A percentile compares a stretch with the other conserved stretches of the same genome.
phyloP scores from a whole-genome alignment of 768 basidiomycete species.

The Suillus ampliporus region DNA sequence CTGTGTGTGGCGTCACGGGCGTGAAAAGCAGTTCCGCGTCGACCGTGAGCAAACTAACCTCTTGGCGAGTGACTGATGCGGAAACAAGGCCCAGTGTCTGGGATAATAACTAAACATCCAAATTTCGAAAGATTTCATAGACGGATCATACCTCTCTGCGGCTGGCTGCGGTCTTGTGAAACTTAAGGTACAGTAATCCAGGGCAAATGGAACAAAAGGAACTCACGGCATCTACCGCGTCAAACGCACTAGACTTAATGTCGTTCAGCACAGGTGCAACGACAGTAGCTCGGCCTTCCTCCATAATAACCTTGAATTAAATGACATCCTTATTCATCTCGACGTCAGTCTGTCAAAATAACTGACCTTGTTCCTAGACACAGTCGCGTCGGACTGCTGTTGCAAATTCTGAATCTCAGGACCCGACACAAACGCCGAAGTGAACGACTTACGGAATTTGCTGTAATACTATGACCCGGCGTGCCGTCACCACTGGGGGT shows the following conservation, averaged over 20 bases:
- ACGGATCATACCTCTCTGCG: background rate
- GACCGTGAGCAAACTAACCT: constrained; percentile 2
- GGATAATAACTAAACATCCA: background rate
- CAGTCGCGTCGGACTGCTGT: background rate
- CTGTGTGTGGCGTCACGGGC: constrained; percentile 7
- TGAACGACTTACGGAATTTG: background rate
- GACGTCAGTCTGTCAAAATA: background rate
- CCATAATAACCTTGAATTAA: background rate
- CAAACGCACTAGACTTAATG: background rate
- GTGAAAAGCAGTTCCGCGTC: background rate
- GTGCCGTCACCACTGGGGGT: background rate
- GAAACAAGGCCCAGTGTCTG: background rate
- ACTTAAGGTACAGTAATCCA: background rate
- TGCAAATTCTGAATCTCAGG: background rate
- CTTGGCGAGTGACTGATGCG: constrained; percentile 1
- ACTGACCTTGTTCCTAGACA: background rate
- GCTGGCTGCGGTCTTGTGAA: background rate
- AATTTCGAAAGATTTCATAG: background rate
- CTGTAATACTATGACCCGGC: background rate
- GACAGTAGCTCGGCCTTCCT: background rate
- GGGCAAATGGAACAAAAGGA: background rate
- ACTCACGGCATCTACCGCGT: background rate
- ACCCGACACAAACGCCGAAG: background rate
- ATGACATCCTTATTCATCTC: background rate
- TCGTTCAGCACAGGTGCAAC: background rate